phyloP scores from a whole-genome alignment of 2,329 filamentous ascomycete species.

The Colletotrichum sp. region DNA sequence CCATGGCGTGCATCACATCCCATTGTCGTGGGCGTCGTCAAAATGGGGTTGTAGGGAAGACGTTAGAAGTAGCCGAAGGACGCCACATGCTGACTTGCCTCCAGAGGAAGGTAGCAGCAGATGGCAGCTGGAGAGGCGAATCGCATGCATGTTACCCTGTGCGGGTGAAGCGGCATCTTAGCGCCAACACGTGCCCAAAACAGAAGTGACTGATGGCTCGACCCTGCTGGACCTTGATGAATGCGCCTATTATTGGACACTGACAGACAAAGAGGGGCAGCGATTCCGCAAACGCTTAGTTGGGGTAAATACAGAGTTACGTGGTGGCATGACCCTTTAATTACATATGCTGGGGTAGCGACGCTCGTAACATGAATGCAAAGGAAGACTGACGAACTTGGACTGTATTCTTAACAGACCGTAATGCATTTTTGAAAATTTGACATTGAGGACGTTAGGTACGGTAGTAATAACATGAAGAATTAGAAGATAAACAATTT shows the following conservation, averaged over 20 bases:
- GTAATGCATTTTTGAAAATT: too few relatives aligned
- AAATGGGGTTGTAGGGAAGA: neutral
- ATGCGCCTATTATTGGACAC: neutral
- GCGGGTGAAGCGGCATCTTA: neutral
- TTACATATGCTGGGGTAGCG: too few relatives aligned
- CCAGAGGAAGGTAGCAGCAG: neutral
- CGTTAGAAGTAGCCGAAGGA: neutral
- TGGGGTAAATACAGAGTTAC: neutral
- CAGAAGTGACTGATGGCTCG: neutral
- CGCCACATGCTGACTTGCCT: neutral
- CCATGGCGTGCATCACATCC: neutral
- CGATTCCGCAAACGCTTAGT: neutral
- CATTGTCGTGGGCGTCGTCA: neutral
- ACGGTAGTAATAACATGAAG: too few relatives aligned
- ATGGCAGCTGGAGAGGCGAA: neutral
- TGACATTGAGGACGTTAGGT: fast-evolving
- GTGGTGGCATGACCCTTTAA: too few relatives aligned
- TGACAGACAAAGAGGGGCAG: neutral
- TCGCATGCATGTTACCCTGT: neutral
- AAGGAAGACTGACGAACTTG: too few relatives aligned
- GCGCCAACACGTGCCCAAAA: neutral
- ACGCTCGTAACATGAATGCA: too few relatives aligned
- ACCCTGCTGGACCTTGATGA: neutral
- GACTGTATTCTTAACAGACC: too few relatives aligned
- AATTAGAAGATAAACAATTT: too few relatives aligned